These are phyloP conservation scores for Shiraia sp. DNA, from an alignment of 2,329 filamentous ascomycete genomes.

Conservation along the genomic window DNA sequence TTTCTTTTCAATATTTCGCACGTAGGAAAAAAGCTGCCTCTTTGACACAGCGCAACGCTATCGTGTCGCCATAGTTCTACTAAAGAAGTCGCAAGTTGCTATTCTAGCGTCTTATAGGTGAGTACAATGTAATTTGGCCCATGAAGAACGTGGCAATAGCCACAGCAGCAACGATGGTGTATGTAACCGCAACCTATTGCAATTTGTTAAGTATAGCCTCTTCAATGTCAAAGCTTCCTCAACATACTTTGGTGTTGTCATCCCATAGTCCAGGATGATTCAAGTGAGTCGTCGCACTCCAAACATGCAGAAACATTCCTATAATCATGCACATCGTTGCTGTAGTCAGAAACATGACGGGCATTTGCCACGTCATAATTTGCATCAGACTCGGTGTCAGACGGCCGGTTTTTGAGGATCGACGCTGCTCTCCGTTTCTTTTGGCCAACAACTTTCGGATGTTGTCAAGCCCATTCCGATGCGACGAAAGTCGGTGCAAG, in stretches of 20 bases:
- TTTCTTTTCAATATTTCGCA: too few species aligned
- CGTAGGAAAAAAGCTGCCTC: too few species aligned
- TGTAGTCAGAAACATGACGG: slow-evolving; percentile 41
- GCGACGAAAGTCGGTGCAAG: slow-evolving; percentile 48
- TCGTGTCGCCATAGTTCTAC: too few species aligned
- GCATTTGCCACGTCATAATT: slow-evolving; percentile 45
- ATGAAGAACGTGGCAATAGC: slow-evolving; percentile 22
- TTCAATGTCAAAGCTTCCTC: not conserved
- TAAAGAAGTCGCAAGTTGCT: too few species aligned
- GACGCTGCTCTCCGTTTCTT: slow-evolving; percentile 21
- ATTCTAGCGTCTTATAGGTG: not conserved
- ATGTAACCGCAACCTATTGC: slow-evolving; percentile 25
- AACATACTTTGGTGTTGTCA: slow-evolving; percentile 33
- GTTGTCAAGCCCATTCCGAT: slow-evolving; percentile 42
- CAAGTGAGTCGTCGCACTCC: slow-evolving; percentile 36
- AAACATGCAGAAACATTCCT: slow-evolving; percentile 46
- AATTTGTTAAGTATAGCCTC: not conserved
- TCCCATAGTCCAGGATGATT: slow-evolving; percentile 34
- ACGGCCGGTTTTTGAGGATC: slow-evolving; percentile 21
- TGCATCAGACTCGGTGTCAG: slow-evolving; percentile 31
- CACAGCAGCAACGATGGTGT: slow-evolving; percentile 18
- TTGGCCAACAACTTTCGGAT: slow-evolving; percentile 44
- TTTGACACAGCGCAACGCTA: too few species aligned
- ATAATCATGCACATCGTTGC: slow-evolving; percentile 44
- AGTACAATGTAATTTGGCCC: slow-evolving; percentile 26